Base-by-base conservation (phyloP, 345 rosid genomes). In the Noccaea caerulescens region DNA sequence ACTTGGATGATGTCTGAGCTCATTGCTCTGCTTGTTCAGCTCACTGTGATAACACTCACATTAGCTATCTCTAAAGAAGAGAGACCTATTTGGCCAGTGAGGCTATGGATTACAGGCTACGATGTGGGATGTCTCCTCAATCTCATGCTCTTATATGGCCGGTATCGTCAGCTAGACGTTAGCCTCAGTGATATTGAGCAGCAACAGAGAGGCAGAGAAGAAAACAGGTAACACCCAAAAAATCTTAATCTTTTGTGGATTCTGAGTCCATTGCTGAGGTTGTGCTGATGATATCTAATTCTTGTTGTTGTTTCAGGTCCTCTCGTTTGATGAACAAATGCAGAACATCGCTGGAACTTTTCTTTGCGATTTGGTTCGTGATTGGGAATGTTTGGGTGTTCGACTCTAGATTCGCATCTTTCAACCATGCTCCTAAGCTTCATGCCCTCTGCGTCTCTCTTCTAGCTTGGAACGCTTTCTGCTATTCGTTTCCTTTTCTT, bases 301-400 rank as follows among this genome's bases (percentile, higher is more conserved):
- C 3, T 27, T 41, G 8, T 32, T 50, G 47, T 73, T 27, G 4
- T 53, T 69, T 52, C 90, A 89, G 99, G 82, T 58, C 72, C 68
- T 72, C 89, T 42, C 97, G 77, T 76, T 76, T 95, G 96, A 87
- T 87, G 97, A 92, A 88, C 82, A 95, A 77, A 73, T 92, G 98
- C 76, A 85, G 89, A 72, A 86, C 96, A 11, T 95, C 91, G 0
- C 82, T 95, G 0, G 99, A 95, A 79, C 97, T 95, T 52, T 95
- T 95, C 86, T 95, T 90, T 54, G 99, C 98, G n/a, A 95, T 92
- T 46, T 95, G 99, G 99, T 95, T 95, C 73, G 99, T 95, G 65
- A 88, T 90, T 91, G 99, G 98, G 6, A 95, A 92, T 51, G 97
- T 90, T 7, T 95, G 99, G 99, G 92, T 92, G 39, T 95, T 95